Evolutionary conservation across 2,329 filamentous ascomycete genomes (phyloP), one percentile per base, ranked within the genome.

Genomic region (Scedosporium dehoogii): DNA sequence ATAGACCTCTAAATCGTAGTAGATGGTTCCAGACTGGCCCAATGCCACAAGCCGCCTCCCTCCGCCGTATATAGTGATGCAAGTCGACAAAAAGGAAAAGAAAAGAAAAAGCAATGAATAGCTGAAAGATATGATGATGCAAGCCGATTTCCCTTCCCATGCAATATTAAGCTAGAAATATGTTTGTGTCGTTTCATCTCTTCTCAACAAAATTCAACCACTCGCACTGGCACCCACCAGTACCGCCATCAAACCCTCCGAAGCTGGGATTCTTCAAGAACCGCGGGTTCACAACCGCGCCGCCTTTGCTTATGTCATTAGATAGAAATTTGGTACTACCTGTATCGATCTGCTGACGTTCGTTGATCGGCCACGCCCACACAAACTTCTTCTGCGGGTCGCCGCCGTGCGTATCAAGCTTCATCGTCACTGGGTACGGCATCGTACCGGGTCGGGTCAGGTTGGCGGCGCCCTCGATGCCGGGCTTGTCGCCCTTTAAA

Each of bases 231-330:
- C 85, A 88, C 1, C 85, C 85, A 16, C 85, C 84, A 0, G 77
- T 80, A 44, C 85, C 85, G 23, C 85, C 85, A 70, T 88, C 85
- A 66, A 83, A 81, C 1, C 85, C 85, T 1, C 85, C 85, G 63
- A 82, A 74, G 27, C 74, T 78, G 10, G 72, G 67, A 64, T 85
- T 75, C 1, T 70, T 73, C 23, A 73, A 71, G 2, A 72, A 74
- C 9, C 78, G 73, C 10, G 75, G 75, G 68, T 88, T 88, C 62
- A 87, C 73, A 65, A 81, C 71, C 5, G 74, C 74, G 2, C 84
- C 84, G 3, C 77, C 80, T 56, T 77, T 78, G 0, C 70, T 75
- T 66, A 84, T 76, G 62, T 82, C 69, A 66, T 85, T 82, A 9
- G 72, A 66, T 62, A 85, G 73, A 4, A 83, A 69, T 63, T 75